Conservation (phyloP, 2,329 filamentous ascomycete genomes). For the Talaromyces sp. region DNA sequence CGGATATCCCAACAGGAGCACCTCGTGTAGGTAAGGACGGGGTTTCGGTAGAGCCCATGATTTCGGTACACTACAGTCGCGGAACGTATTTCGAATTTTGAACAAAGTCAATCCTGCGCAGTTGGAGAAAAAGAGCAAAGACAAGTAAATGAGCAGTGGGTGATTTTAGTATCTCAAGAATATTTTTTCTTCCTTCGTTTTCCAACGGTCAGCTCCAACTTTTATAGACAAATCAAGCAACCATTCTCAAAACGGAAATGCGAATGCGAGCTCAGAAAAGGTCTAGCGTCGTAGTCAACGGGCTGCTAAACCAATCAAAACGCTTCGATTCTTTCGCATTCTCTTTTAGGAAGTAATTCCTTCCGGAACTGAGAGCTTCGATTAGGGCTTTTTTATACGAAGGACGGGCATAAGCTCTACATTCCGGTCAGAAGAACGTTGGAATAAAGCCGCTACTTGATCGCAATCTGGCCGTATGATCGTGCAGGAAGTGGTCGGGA, state of each 20-base stretch:
- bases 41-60: neutral
- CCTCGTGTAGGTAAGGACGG: neutral
- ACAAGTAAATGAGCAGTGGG: too few relatives aligned
- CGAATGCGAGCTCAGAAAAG: slow-evolving; percentile 10
- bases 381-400: neutral
- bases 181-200: too few relatives aligned
- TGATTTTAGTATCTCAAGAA: too few relatives aligned
- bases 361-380: neutral
- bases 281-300: neutral
- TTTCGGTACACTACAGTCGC: neutral
- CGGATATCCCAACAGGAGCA: slow-evolving; percentile 4
- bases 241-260: slow-evolving; percentile 9
- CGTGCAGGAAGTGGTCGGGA: neutral
- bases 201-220: neutral
- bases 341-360: neutral
- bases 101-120: too few relatives aligned
- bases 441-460: neutral
- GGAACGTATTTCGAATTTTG: neutral
- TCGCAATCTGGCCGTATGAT: neutral
- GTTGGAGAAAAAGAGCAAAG: too few relatives aligned
- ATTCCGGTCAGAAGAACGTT: neutral
- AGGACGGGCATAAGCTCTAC: neutral
- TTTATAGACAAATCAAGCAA: neutral
- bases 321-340: neutral
- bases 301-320: neutral